phyloP scores from a whole-genome alignment of 805 yeast species.

The Candida coleopterorum region DNA sequence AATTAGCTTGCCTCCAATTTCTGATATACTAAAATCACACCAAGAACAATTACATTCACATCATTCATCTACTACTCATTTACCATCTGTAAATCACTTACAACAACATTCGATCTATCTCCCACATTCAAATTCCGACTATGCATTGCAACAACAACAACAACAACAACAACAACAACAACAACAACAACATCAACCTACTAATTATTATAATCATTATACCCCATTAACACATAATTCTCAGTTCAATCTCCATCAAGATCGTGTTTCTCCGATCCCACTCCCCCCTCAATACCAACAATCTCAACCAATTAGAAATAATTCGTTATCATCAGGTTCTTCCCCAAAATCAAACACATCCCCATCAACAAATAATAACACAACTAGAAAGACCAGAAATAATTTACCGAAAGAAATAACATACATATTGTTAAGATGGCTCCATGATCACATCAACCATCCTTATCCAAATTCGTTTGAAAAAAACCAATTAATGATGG shows the following conservation, averaged over 20 bases:
- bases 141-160: conserved; percentile 3
- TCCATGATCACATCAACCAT: conserved; percentile 65
- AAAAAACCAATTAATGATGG: conserved; percentile 60
- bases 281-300: neutral
- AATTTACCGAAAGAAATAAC: conserved; percentile 79
- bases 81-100: conserved; percentile 1
- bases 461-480: conserved; percentile 84
- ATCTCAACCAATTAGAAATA: neutral
- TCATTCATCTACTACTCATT: neutral
- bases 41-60: conserved; percentile 7
- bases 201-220: conserved; percentile 3
- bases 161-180: conserved; percentile 4
- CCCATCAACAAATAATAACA: neutral
- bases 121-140: too few relatives aligned
- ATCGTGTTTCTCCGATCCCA: conserved; percentile 4
- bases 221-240: conserved; percentile 4
- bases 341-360: too few relatives aligned
- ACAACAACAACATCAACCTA: conserved; percentile 3
- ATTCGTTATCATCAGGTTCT: neutral
- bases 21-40: conserved; percentile 27
- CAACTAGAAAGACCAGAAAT: conserved; percentile 45
- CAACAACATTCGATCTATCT: neutral
- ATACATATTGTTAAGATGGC: conserved; percentile 67
- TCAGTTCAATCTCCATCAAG: conserved; percentile 2
- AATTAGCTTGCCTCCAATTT: conserved; percentile 38